These are phyloP conservation scores for Fusarium sublunatum DNA, from an alignment of 2,329 filamentous ascomycete genomes.

Conservation along the genomic window DNA sequence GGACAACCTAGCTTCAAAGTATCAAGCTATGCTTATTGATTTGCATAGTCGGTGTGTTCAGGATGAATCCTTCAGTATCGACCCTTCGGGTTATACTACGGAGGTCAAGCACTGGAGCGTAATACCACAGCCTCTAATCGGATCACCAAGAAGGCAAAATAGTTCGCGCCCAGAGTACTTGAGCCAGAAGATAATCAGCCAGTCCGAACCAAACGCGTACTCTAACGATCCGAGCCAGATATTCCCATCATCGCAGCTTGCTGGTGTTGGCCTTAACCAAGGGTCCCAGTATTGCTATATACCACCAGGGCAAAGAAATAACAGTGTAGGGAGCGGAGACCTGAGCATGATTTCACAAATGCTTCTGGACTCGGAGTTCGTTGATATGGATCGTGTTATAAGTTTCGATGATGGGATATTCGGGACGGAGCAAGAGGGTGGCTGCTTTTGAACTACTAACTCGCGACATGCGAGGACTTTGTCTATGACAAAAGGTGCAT, in stretches of 20 bases:
- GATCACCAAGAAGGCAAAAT: neutral
- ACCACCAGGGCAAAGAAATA: neutral
- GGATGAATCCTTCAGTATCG: conserved; percentile 22
- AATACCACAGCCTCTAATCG: neutral
- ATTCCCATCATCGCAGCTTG: neutral
- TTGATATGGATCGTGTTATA: conserved; percentile 49
- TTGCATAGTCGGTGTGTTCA: conserved; percentile 8
- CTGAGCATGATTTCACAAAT: conserved; percentile 20
- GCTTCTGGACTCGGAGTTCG: conserved; percentile 46
- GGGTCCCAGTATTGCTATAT: neutral
- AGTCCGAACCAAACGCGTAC: neutral
- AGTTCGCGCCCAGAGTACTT: neutral
- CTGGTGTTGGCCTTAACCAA: neutral
- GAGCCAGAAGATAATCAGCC: neutral
- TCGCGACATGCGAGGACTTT: no score
- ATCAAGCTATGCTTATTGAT: neutral
- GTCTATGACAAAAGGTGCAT: no score
- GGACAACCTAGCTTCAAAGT: conserved; percentile 13
- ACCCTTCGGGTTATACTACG: conserved; percentile 25
- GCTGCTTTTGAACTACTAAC: neutral
- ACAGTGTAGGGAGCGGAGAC: neutral
- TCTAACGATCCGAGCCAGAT: neutral
- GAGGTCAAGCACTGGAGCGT: conserved; percentile 25
- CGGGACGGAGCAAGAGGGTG: conserved; percentile 10
- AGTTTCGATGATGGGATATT: conserved; percentile 51